Evolutionary conservation across 768 basidiomycete genomes (phyloP).

Genomic region (Plicaturopsis crispa): DNA sequence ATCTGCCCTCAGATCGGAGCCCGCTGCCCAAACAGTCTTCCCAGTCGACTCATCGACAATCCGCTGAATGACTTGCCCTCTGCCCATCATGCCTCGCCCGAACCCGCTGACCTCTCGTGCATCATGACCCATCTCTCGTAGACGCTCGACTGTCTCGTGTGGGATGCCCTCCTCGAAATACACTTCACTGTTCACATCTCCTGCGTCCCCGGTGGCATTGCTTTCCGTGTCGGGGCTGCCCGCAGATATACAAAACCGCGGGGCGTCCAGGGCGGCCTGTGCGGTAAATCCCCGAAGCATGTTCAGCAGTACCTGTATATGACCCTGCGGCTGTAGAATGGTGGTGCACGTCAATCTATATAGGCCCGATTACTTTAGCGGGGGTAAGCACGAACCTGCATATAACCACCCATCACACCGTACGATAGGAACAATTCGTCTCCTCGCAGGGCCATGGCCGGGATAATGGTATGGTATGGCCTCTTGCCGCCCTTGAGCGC

Average conservation of each 20-base stretch:
- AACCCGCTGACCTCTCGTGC: slow-evolving; percentile 57
- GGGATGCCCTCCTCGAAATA: slow-evolving; percentile 85
- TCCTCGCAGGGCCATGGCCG: slow-evolving; percentile 72
- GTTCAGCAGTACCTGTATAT: slow-evolving; percentile 90
- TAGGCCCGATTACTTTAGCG: too few relatives aligned
- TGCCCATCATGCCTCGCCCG: slow-evolving; percentile 59
- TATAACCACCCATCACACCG: slow-evolving; percentile 90
- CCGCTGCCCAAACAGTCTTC: slow-evolving; percentile 86
- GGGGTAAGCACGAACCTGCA: slow-evolving; percentile 78
- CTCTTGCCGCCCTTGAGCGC: slow-evolving; percentile 80
- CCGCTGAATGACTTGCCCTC: slow-evolving; percentile 88
- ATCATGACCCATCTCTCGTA: slow-evolving; percentile 87
- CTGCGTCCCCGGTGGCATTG: slow-evolving; percentile 40
- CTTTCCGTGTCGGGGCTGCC: slow-evolving; percentile 58
- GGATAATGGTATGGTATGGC: slow-evolving; percentile 91
- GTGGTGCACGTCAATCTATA: too few relatives aligned
- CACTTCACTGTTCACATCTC: slow-evolving; percentile 66
- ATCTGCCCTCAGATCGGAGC: slow-evolving; percentile 83
- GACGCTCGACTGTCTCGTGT: slow-evolving; percentile 48
- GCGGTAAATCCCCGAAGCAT: slow-evolving; percentile 80
- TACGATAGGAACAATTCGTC: slow-evolving; percentile 83
- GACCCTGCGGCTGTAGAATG: slow-evolving; percentile 96
- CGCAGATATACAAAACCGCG: slow-evolving; percentile 92
- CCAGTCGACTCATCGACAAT: slow-evolving; percentile 58
- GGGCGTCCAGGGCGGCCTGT: slow-evolving; percentile 90